Evolutionary conservation across 495 filamentous ascomycete genomes (phyloP), one percentile per base, ranked within the genome.

Genomic region (Penicillium parvum): DNA sequence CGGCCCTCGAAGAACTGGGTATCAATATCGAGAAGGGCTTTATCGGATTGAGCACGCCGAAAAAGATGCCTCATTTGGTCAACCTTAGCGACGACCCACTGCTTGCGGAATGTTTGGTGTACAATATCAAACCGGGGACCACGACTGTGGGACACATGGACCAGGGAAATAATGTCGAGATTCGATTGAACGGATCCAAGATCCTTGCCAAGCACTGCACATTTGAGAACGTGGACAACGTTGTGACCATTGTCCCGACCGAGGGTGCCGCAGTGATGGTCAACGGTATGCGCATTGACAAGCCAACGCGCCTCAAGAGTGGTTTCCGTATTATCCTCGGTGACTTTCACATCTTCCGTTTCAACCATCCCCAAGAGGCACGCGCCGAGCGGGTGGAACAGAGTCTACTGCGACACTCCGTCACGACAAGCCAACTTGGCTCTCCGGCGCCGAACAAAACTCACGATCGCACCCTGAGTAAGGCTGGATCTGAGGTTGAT

Each of bases 21-120:
- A 96, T 99, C 64, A 95, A 89, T 60, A 99, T 99, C 49, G 92
- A 97, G 60, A 99, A 97, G 61, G 92, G 94, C 10, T 96, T 95
- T 59, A 82, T 99, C 41, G 92, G 92, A 20, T 68, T 99, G 32
- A 90, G 88, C 29, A 97, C 91, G 8, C 92, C 92, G 1, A 99
- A 96, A 68, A 95, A 92, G 67, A 97, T 96, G 86, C 92, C 92
- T 4, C 92, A 99, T 78, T 72, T 99, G 61, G 92, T 99, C 68
- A 99, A 99, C 57, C 69, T 99, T 14, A 95, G 88, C 50, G 92
- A 99, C 60, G 92, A 99, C 57, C 92, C 92, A 4, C 71, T 99
- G 14, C 72, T 99, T 22, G 91, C 90, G 16, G 92, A 97, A 68
- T 99, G 94, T 66, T 75, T 99, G 45, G 87, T 99, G 17, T 99